Evolutionary conservation across 129 eudicot genomes (phyloP).

Genomic region (Centrapalus pauciflorus): DNA sequence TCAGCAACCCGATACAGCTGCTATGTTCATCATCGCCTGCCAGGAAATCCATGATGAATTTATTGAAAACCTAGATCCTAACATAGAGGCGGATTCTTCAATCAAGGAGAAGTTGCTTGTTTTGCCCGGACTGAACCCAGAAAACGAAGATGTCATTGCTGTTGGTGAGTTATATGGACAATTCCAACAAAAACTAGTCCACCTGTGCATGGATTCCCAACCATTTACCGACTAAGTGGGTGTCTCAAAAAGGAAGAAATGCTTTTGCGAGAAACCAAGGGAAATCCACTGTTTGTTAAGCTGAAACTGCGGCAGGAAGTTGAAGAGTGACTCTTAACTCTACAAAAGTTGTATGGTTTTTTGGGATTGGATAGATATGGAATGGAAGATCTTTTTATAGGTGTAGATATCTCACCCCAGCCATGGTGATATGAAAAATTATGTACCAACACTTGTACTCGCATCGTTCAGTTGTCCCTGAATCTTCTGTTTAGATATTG

Average conservation of each 20-base stretch:
- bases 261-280: no score
- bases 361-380: no score
- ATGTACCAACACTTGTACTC: no score
- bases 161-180: constrained; percentile 83
- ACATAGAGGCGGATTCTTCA: constrained; percentile 33
- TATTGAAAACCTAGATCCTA: constrained; percentile 35
- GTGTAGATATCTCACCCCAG: no score
- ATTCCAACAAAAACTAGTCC: constrained; percentile 84
- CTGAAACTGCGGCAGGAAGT: no score
- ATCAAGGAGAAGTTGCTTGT: constrained; percentile 42
- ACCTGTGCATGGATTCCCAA: constrained; percentile 91
- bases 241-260: neutral
- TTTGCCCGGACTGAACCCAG: constrained; percentile 62
- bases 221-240: constrained; percentile 46
- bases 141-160: constrained; percentile 76
- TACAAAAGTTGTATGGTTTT: no score
- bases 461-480: no score
- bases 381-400: no score
- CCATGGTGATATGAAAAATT: neutral
- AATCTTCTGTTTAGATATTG: no score
- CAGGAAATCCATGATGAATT: constrained; percentile 65
- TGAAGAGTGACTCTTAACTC: no score
- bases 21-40: constrained; percentile 84
- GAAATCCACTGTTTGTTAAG: no score
- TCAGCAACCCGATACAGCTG: constrained; percentile 95